These are phyloP conservation scores for Scheffersomyces spartinae DNA, from an alignment of 805 yeast species.

Conservation along the genomic window DNA sequence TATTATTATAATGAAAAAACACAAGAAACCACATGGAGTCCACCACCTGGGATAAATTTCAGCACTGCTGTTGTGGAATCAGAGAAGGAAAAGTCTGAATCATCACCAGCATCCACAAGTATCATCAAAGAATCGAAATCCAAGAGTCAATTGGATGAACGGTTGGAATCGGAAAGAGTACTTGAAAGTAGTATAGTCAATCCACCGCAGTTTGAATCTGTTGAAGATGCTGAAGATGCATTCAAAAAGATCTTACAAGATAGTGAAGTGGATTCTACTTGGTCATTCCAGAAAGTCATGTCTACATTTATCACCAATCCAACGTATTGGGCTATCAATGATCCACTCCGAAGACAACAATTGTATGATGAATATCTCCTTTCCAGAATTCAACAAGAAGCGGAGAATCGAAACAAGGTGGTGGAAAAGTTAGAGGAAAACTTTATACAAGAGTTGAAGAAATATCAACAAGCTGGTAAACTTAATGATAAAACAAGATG, in stretches of 20 bases:
- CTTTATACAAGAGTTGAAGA: conserved; percentile 36
- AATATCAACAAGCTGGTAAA: conserved; percentile 17
- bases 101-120: conserved; percentile 2
- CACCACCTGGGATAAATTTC: conserved; percentile 5
- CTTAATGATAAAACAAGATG: conserved; percentile 52
- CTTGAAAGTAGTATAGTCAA: conserved; percentile 9
- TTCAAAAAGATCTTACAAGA: conserved; percentile 45
- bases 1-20: conserved; percentile 63
- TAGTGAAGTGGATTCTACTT: conserved; percentile 52
- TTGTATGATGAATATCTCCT: conserved; percentile 54
- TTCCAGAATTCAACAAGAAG: conserved; percentile 31
- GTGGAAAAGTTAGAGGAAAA: conserved; percentile 44
- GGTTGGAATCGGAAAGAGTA: conserved; percentile 2
- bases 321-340: conserved; percentile 56
- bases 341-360: conserved; percentile 47
- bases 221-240: conserved; percentile 27
- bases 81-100: conserved; percentile 3
- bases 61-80: conserved; percentile 1
- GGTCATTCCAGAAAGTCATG: conserved; percentile 66
- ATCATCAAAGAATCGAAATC: neutral
- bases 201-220: conserved; percentile 9
- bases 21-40: conserved; percentile 59
- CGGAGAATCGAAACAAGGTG: conserved; percentile 40
- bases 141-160: conserved; percentile 2
- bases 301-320: conserved; percentile 44